Base-by-base conservation (phyloP, 176 grass and related monocot species). In the Phragmites australis region DNA sequence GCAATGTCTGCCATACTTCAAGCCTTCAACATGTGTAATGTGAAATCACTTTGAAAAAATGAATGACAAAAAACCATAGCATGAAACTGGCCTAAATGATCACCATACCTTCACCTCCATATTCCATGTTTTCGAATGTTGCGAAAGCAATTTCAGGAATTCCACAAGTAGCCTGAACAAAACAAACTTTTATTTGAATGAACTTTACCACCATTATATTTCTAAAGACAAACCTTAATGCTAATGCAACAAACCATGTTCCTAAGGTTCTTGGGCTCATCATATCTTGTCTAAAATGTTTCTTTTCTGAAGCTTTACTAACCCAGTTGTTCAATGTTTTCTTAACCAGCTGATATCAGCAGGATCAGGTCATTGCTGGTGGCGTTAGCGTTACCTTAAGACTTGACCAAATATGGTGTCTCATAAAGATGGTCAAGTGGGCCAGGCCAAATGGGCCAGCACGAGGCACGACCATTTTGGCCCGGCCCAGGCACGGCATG, bases 61-160 rank as follows among this genome's bases (percentile, higher is more conserved):
- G 22, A 72, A 79, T 63, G 12, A 15, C 25, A 79, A 31, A 57
- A 81, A 58, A 54, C 10, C 39, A 75, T 72, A 86, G 34, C 50
- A 84, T 51, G 77, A 79, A 58, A 81, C 31, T 53, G 26, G 16
- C 76, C 21, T 42, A 60, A 65, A 51, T 53, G 27, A 58, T 49
- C 5, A 29, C 7, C 64, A 71, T 92, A 97, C 95, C 92, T 90
- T 93, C 92, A 81, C 95, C 95, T 59, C 92, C 89, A 85, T 97
- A 97, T 87, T 92, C 95, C 95, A 97, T 97, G 56, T 97, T 97
- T 83, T 97, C 95, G 81, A 89, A 97, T 89, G 95, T 97, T 74
- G 88, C 72, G 87, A 94, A 90, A 70, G 95, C 92, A 31, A 97
- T 68, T 94, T 97, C 95, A 70, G 95, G 95, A 40, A 92, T 97